Conservation (phyloP, 768 basidiomycete genomes). For the Nevesoporus exiguus region DNA sequence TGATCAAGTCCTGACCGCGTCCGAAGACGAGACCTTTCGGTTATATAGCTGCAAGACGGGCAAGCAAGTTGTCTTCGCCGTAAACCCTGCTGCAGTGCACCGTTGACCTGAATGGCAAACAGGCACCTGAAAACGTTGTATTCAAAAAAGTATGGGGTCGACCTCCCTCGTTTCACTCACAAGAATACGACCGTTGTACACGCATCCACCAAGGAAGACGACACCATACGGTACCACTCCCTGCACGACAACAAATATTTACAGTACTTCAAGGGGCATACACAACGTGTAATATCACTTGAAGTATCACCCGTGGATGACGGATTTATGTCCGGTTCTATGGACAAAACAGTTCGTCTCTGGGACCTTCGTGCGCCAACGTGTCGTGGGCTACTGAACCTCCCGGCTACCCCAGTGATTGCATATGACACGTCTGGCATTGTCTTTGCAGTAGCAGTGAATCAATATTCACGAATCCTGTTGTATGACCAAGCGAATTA, state of each 20-base stretch:
- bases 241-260: slow-evolving; percentile 96
- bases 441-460: slow-evolving; percentile 85
- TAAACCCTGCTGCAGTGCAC: slow-evolving; percentile 13
- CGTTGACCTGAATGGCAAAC: slow-evolving; percentile 27
- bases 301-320: slow-evolving; percentile 92
- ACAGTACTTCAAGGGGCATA: slow-evolving; percentile 95
- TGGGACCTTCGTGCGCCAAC: slow-evolving; percentile 88
- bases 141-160: slow-evolving; percentile 97
- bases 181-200: slow-evolving; percentile 80
- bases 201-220: slow-evolving; percentile 93
- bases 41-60: slow-evolving; percentile 87
- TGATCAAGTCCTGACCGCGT: slow-evolving; percentile 80
- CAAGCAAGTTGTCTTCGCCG: slow-evolving; percentile 67
- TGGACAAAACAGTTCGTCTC: slow-evolving; percentile 91
- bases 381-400: slow-evolving; percentile 75
- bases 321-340: slow-evolving; percentile 90
- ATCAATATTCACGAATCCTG: slow-evolving; percentile 75
- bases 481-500: slow-evolving; percentile 84
- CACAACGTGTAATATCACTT: slow-evolving; percentile 80
- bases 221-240: slow-evolving; percentile 92
- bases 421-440: slow-evolving; percentile 82
- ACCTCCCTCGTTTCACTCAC: slow-evolving; percentile 93
- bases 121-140: slow-evolving; percentile 76
- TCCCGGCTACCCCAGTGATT: slow-evolving; percentile 72
- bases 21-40: slow-evolving; percentile 89